Evolutionary conservation across 352 stramenopile genomes (phyloP).

Genomic region (Pythium phragmitis): DNA sequence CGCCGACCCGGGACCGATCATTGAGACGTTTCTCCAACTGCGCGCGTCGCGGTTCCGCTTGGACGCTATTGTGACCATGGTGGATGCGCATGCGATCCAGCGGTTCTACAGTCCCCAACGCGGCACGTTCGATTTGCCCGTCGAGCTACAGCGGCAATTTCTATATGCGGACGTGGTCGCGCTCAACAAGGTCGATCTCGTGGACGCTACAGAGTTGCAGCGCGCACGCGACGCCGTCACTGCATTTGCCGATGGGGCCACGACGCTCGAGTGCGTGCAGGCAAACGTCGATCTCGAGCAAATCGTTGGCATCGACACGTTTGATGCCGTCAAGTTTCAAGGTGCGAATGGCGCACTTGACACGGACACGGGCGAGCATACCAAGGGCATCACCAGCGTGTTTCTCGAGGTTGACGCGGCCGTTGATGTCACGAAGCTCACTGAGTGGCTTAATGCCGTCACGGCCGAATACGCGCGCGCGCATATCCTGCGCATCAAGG

Average conservation of each 20-base stretch:
- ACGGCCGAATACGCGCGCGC: slow-evolving; percentile 54
- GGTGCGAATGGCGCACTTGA: slow-evolving; percentile 5
- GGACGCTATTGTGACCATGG: slow-evolving; percentile 95
- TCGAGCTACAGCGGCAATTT: slow-evolving; percentile 63
- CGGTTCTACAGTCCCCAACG: slow-evolving; percentile 33
- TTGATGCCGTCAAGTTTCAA: slow-evolving; percentile 64
- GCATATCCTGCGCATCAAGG: slow-evolving; percentile 67
- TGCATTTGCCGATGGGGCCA: slow-evolving; percentile 50
- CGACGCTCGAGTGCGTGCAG: slow-evolving; percentile 45
- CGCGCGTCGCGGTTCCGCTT: slow-evolving; percentile 91
- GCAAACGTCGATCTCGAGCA: slow-evolving; percentile 47
- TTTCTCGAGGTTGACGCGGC: slow-evolving; percentile 50
- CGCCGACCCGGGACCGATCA: slow-evolving; percentile 95
- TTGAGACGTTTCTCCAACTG: slow-evolving; percentile 95
- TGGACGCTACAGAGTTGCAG: slow-evolving; percentile 32
- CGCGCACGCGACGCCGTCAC: slow-evolving; percentile 36
- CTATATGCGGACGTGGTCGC: slow-evolving; percentile 71
- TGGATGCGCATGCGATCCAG: slow-evolving; percentile 84
- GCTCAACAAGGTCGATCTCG: slow-evolving; percentile 74
- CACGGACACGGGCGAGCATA: slow-evolving; percentile 36
- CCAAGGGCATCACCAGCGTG: slow-evolving; percentile 50
- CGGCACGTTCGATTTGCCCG: slow-evolving; percentile 38
- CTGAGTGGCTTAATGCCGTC: slow-evolving; percentile 57
- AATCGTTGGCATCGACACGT: slow-evolving; percentile 72
- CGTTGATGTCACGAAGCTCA: slow-evolving; percentile 50